Conservation (phyloP, 495 filamentous ascomycete genomes). For the Chaetomium fimeti region DNA sequence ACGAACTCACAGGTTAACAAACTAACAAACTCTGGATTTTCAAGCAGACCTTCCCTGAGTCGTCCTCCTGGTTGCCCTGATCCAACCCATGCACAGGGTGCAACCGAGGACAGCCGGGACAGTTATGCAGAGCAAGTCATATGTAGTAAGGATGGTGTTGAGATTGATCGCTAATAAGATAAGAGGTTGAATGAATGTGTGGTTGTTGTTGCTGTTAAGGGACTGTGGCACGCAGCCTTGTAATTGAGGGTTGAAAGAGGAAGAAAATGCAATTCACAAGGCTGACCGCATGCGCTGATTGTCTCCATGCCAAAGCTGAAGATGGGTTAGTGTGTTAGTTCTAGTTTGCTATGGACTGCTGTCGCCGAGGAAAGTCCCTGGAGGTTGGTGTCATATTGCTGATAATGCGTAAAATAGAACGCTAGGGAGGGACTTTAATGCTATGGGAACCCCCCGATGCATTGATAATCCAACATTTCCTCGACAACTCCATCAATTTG, state of each 20-base stretch:
- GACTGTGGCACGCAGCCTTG: background rate
- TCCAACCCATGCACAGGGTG: constrained; percentile 3
- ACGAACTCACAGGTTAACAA: background rate
- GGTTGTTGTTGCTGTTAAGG: background rate
- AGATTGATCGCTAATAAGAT: background rate
- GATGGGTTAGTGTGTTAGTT: background rate
- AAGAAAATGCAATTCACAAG: constrained; percentile 12
- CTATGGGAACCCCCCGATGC: background rate
- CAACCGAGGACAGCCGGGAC: background rate
- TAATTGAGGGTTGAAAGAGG: background rate
- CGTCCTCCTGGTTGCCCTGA: background rate
- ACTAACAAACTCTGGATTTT: background rate
- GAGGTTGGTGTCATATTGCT: background rate
- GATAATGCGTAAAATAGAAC: background rate
- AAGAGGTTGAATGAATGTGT: background rate
- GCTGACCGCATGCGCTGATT: background rate
- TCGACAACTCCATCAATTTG: background rate
- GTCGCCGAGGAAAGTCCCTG: background rate
- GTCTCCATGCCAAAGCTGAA: constrained; percentile 1
- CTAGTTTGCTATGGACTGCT: constrained; percentile 3
- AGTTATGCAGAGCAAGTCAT: constrained; percentile 7
- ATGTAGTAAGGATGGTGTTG: background rate
- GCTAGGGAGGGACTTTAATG: background rate
- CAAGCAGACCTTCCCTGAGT: background rate
- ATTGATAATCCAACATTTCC: background rate